A percentile compares a stretch with the other conserved stretches of the same genome.
phyloP scores from a whole-genome alignment of 352 stramenopile species.

The Elongisporangium prolatum region DNA sequence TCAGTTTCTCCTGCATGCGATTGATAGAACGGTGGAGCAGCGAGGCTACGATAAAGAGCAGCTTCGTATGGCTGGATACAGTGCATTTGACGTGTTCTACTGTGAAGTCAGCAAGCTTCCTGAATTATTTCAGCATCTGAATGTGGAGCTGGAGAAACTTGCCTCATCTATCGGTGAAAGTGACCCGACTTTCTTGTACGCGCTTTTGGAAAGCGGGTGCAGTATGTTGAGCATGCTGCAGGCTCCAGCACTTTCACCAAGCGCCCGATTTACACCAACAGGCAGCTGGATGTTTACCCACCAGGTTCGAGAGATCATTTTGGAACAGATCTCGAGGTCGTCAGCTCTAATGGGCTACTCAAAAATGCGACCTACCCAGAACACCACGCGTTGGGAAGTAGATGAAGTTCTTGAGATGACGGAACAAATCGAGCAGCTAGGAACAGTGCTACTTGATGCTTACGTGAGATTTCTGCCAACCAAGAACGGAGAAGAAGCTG shows the following conservation, averaged over 20 bases:
- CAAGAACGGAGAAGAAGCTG: slow-evolving; percentile 30
- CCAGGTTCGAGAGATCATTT: slow-evolving; percentile 52
- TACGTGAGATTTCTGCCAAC: slow-evolving; percentile 49
- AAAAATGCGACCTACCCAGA: neutral
- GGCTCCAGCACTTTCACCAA: slow-evolving; percentile 13
- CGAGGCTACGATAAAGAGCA: slow-evolving; percentile 78
- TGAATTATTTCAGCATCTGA: slow-evolving; percentile 60
- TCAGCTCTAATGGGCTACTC: slow-evolving; percentile 50
- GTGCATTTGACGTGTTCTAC: slow-evolving; percentile 86
- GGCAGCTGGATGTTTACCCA: slow-evolving; percentile 61
- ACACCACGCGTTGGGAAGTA: slow-evolving; percentile 24
- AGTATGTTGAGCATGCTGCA: slow-evolving; percentile 71
- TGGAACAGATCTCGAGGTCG: slow-evolving; percentile 57
- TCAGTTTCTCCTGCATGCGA: slow-evolving; percentile 67
- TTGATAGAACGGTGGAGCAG: slow-evolving; percentile 63
- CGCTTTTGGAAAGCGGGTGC: slow-evolving; percentile 59
- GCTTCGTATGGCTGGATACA: slow-evolving; percentile 76
- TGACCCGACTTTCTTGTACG: slow-evolving; percentile 52
- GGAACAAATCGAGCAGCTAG: slow-evolving; percentile 55
- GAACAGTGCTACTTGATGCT: slow-evolving; percentile 40
- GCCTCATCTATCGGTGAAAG: slow-evolving; percentile 52
- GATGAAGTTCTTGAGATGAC: slow-evolving; percentile 67
- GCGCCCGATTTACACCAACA: slow-evolving; percentile 18
- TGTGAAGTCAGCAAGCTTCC: slow-evolving; percentile 79
- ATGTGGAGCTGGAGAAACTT: slow-evolving; percentile 47